A percentile compares a stretch with the other conserved stretches of the same genome.
phyloP scores from a whole-genome alignment of 192 early-diverging fungal genomes.

The Coemansia pectinata region DNA sequence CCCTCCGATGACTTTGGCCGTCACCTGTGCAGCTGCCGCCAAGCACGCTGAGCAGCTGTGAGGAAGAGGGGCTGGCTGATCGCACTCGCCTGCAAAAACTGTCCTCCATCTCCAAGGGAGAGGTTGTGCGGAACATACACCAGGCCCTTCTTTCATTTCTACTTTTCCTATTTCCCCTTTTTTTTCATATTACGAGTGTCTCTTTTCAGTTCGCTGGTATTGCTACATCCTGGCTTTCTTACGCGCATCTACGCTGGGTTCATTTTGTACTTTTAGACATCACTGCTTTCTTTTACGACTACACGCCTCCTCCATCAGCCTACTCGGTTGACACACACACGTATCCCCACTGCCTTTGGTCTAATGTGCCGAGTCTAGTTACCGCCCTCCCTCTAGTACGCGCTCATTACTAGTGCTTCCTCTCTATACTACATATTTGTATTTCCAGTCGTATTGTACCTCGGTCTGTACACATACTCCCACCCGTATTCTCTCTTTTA shows the following conservation, averaged over 20 bases:
- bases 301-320: not conserved
- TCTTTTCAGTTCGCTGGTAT: not conserved
- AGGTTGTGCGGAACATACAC: not conserved
- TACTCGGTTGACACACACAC: not conserved
- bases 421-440: not conserved
- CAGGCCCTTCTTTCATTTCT: not conserved
- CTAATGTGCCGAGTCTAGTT: conserved; percentile 4
- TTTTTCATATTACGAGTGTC: conserved; percentile 9
- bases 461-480: not conserved
- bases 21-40: conserved; percentile 2
- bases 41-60: conserved; percentile 1
- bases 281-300: conserved; percentile 1
- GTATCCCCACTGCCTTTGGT: not conserved
- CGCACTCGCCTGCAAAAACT: not conserved
- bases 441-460: not conserved
- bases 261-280: conserved; percentile 6
- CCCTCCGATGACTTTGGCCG: not conserved
- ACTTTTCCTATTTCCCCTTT: not conserved
- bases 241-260: not conserved
- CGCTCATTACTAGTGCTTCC: not conserved
- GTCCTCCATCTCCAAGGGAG: not conserved
- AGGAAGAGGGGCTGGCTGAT: conserved; percentile 1
- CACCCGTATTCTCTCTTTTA: not conserved
- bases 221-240: not conserved
- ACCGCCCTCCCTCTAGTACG: not conserved